Evolutionary conservation across 768 basidiomycete genomes (phyloP).

Genomic region (Boletus tylopilopsis): DNA sequence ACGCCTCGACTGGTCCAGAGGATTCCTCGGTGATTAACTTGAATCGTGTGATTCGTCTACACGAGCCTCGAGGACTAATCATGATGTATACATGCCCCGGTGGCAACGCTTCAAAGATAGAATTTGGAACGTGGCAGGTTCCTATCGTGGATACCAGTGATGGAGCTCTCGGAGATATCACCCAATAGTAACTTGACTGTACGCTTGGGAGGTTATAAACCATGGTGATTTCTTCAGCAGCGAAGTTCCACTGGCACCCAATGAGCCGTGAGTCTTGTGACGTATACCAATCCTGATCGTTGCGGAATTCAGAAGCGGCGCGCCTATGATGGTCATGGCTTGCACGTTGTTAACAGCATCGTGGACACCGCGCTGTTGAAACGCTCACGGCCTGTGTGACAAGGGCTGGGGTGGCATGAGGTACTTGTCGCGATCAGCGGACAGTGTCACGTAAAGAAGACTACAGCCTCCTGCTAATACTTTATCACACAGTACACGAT

Average conservation of each 20-base stretch:
- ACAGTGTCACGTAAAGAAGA: too few relatives aligned
- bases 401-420: too few relatives aligned
- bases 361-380: constrained; percentile 7
- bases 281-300: not conserved
- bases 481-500: too few relatives aligned
- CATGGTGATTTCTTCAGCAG: too few relatives aligned
- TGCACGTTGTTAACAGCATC: constrained; percentile 7
- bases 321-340: not conserved
- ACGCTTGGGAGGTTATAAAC: too few relatives aligned
- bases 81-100: constrained; percentile 2
- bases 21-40: constrained; percentile 23
- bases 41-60: constrained; percentile 7
- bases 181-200: too few relatives aligned
- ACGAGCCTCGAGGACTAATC: too few relatives aligned
- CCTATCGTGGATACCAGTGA: constrained; percentile 1
- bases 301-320: not conserved
- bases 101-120: constrained; percentile 1
- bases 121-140: constrained; percentile 15
- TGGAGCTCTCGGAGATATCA: too few relatives aligned
- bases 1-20: constrained; percentile 12
- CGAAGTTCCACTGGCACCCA: too few relatives aligned
- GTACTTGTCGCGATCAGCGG: not conserved
- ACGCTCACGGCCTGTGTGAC: too few relatives aligned
- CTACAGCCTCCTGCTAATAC: too few relatives aligned
- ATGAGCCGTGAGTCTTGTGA: too few relatives aligned